Conservation (phyloP, 306 rosid species). For the Quillaja saponaria region DNA sequence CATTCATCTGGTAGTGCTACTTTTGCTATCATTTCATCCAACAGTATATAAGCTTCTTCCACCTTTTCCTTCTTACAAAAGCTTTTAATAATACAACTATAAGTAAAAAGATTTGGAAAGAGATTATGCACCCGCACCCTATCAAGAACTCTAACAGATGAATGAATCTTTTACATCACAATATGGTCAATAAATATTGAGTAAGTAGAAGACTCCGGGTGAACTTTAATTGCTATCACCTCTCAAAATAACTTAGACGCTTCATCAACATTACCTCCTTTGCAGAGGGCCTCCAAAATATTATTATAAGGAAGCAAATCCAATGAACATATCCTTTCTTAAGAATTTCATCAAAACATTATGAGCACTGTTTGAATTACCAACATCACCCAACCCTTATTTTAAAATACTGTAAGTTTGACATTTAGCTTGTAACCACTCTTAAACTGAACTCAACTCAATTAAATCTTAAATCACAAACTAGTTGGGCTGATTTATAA, state of each 20-base stretch:
- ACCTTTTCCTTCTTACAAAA: constrained; percentile 71
- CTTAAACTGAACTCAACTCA: constrained; percentile 58
- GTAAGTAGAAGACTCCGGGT: constrained; percentile 68
- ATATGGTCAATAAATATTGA: constrained; percentile 69
- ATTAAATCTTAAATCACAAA: no score
- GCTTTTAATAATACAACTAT: constrained; percentile 71
- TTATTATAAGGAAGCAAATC: constrained; percentile 76
- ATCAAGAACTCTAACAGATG: constrained; percentile 66
- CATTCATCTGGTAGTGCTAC: constrained; percentile 70
- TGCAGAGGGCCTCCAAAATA: constrained; percentile 69
- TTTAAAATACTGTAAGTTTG: constrained; percentile 75
- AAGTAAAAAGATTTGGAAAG: constrained; percentile 67
- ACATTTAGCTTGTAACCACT: constrained; percentile 44
- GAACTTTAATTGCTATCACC: constrained; percentile 51
- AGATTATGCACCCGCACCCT: constrained; percentile 59
- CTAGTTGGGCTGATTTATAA: no score
- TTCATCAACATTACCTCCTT: no score
- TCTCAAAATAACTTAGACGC: constrained; percentile 47
- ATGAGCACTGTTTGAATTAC: constrained; percentile 54
- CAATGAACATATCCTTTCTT: constrained; percentile 50
- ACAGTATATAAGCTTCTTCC: constrained; percentile 83
- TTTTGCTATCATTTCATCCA: constrained; percentile 76
- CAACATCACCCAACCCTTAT: constrained; percentile 73
- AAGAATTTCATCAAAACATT: constrained; percentile 75
- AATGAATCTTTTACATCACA: constrained; percentile 70